These are phyloP conservation scores for Metschnikowia chrysomelidarum DNA, from an alignment of 805 yeast species.

Conservation along the genomic window DNA sequence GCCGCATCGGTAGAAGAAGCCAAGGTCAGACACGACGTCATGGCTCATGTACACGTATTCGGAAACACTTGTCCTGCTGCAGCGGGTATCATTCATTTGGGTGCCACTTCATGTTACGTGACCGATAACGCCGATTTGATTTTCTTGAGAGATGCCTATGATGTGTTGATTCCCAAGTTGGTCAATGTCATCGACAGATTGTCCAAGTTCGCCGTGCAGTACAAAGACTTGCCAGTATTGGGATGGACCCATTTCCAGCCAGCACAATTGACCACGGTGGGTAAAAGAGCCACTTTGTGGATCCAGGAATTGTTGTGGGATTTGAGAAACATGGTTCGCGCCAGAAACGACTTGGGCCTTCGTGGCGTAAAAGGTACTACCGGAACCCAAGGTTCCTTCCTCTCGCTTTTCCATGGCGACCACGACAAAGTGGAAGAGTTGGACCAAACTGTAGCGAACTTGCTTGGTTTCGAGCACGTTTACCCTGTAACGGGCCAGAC, in stretches of 20 bases:
- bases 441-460: conserved; percentile 88
- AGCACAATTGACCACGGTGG: conserved; percentile 97
- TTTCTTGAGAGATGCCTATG: conserved; percentile 94
- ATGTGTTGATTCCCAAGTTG: conserved; percentile 86
- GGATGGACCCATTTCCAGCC: conserved; percentile 99
- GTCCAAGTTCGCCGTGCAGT: conserved; percentile 79
- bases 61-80: conserved; percentile 94
- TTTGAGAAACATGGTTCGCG: conserved; percentile 90
- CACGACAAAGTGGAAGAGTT: conserved; percentile 93
- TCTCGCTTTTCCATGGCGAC: conserved; percentile 92
- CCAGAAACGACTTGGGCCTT: conserved; percentile 92
- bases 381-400: conserved; percentile 97
- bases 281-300: conserved; percentile 98
- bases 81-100: conserved; percentile 95
- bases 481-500: conserved; percentile 99
- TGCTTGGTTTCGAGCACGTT: conserved; percentile 89
- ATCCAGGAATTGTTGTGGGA: conserved; percentile 98
- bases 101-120: conserved; percentile 97
- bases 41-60: conserved; percentile 97
- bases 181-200: conserved; percentile 94
- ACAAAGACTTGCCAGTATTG: conserved; percentile 93
- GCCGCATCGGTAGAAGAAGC: conserved; percentile 93
- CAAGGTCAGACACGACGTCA: conserved; percentile 97
- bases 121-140: conserved; percentile 98
- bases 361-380: conserved; percentile 99